Evolutionary conservation across 345 rosid species (phyloP).

Genomic region (Salix exigua): DNA sequence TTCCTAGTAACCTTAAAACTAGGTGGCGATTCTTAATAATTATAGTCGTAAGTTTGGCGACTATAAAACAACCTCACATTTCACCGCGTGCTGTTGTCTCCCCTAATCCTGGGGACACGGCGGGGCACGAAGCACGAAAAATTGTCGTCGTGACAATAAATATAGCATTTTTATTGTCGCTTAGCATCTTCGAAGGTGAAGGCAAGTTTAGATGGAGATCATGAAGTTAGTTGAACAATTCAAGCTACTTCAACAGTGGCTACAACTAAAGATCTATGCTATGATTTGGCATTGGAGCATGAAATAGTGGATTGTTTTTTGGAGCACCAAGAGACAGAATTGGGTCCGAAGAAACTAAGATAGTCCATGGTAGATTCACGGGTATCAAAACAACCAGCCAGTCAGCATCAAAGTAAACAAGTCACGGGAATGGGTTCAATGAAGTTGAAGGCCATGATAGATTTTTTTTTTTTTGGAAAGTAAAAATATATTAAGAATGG

Average conservation of each 20-base stretch:
- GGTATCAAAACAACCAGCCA: background rate
- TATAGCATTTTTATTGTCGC: background rate
- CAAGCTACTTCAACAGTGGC: background rate
- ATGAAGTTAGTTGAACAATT: background rate
- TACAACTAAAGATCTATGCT: background rate
- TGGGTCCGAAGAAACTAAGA: background rate
- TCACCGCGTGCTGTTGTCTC: no score
- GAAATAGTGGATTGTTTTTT: background rate
- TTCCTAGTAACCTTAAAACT: no score
- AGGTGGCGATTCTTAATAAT: no score
- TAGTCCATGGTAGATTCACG: accelerated
- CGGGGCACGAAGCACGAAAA: no score
- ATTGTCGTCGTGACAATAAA: no score
- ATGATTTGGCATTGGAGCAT: background rate
- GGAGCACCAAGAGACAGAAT: background rate
- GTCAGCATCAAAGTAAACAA: background rate
- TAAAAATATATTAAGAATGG: no score
- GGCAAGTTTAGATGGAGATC: background rate
- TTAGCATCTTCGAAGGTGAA: background rate
- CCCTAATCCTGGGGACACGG: no score
- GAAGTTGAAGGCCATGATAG: background rate
- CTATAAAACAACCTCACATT: no score
- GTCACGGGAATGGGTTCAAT: no score
- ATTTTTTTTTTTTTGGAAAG: no score
- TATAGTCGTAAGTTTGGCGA: no score